Conservation (phyloP, 495 filamentous ascomycete genomes). For the Talaromyces borbonicus region DNA sequence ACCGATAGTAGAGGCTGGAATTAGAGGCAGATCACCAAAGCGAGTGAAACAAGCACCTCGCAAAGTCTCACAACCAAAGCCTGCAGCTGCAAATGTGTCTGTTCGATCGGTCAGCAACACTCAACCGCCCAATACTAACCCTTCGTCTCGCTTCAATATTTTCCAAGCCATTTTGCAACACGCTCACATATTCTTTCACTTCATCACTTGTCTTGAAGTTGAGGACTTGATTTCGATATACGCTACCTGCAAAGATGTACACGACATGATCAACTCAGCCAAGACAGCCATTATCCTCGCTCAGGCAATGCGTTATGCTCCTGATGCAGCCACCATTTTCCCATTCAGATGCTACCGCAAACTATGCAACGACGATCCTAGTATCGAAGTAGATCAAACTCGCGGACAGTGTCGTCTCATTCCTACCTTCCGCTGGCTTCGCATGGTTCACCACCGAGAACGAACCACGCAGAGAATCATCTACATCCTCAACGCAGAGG, state of each 20-base stretch:
- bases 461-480: constrained; percentile 44
- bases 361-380: constrained; percentile 42
- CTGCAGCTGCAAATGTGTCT: neutral
- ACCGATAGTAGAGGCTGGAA: too few species aligned
- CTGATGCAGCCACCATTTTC: constrained; percentile 39
- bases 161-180: constrained; percentile 36
- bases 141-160: constrained; percentile 33
- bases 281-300: constrained; percentile 29
- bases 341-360: constrained; percentile 37
- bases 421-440: constrained; percentile 42
- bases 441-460: constrained; percentile 42
- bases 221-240: constrained; percentile 46
- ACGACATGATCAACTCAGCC: constrained; percentile 38
- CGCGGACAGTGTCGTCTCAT: constrained; percentile 19
- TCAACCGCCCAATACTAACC: neutral
- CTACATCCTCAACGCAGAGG: constrained; percentile 34
- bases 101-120: neutral
- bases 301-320: constrained; percentile 29
- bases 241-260: constrained; percentile 46
- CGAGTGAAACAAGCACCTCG: too few species aligned
- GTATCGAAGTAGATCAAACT: constrained; percentile 7
- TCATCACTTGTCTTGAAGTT: constrained; percentile 40
- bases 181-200: constrained; percentile 38
- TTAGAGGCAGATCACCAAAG: too few species aligned
- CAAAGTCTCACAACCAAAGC: too few species aligned